Conservation (phyloP, 2,329 filamentous ascomycete genomes). For the Fusarium oligoseptatum region DNA sequence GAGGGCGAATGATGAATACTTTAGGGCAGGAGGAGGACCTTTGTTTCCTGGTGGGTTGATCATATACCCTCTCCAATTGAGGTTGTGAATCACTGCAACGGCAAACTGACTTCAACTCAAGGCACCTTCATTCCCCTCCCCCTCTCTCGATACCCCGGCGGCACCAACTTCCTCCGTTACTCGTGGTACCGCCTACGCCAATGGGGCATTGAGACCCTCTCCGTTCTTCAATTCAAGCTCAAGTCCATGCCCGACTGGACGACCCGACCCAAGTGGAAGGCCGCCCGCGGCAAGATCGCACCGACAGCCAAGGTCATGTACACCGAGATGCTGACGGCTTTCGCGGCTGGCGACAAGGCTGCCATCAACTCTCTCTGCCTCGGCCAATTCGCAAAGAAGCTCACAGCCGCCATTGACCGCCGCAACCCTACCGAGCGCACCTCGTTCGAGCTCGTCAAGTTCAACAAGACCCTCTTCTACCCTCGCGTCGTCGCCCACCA, state of each 20-base stretch:
- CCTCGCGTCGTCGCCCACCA: constrained; percentile 69
- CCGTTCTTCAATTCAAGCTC: constrained; percentile 56
- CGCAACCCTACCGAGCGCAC: constrained; percentile 61
- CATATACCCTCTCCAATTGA: constrained; percentile 14
- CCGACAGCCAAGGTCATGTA: constrained; percentile 72
- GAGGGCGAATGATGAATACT: constrained; percentile 50
- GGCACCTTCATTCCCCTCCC: constrained; percentile 64
- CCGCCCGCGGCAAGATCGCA: constrained; percentile 57
- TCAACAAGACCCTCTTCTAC: constrained; percentile 57
- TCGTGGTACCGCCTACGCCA: constrained; percentile 54
- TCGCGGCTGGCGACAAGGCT: constrained; percentile 69
- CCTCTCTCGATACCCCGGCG: constrained; percentile 50
- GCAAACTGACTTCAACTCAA: constrained; percentile 45
- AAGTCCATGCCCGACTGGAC: constrained; percentile 61
- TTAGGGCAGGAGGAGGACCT: constrained; percentile 50
- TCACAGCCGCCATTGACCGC: constrained; percentile 66
- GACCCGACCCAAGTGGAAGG: constrained; percentile 58
- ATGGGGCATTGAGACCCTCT: constrained; percentile 52
- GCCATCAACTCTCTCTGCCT: constrained; percentile 68
- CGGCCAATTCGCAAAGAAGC: constrained; percentile 62
- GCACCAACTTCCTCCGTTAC: constrained; percentile 52
- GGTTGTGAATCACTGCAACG: neutral
- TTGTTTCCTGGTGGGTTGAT: constrained; percentile 51
- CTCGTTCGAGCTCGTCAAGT: constrained; percentile 68
- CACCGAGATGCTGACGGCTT: constrained; percentile 70